These are phyloP conservation scores for Oryza glaberrima DNA, from an alignment of 176 grass and related monocot genomes.

Conservation along the genomic window DNA sequence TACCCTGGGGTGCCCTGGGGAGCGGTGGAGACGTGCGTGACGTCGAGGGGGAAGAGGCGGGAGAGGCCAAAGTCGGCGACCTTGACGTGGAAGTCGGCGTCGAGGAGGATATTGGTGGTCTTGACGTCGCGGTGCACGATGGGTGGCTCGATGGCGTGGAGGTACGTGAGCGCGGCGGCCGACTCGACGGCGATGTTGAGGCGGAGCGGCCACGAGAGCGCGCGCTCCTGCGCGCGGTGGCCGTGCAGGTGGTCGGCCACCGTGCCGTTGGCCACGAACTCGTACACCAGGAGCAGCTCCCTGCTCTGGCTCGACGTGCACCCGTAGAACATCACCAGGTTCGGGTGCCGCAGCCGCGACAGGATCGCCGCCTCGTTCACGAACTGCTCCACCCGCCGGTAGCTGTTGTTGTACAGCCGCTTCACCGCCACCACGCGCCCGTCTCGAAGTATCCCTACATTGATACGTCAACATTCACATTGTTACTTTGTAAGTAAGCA, in stretches of 20 bases:
- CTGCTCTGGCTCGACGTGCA: constrained; percentile 81
- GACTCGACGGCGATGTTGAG: constrained; percentile 78
- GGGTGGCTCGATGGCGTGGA: constrained; percentile 78
- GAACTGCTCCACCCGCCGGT: constrained; percentile 84
- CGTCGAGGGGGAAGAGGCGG: constrained; percentile 81
- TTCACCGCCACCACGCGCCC: constrained; percentile 89
- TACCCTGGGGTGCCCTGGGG: constrained; percentile 96
- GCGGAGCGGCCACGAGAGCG: constrained; percentile 79
- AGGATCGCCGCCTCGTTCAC: constrained; percentile 86
- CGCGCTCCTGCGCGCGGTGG: constrained; percentile 47
- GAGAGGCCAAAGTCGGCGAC: constrained; percentile 96
- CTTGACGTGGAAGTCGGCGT: constrained; percentile 79
- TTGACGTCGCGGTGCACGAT: constrained; percentile 95
- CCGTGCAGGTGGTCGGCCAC: constrained; percentile 94
- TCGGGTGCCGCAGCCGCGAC: constrained; percentile 78
- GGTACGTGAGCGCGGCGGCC: constrained; percentile 77
- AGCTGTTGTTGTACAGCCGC: constrained; percentile 82
- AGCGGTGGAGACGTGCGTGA: constrained; percentile 83
- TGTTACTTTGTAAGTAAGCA: not conserved
- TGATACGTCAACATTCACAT: not conserved
- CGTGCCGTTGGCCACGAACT: constrained; percentile 86
- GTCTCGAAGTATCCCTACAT: constrained; percentile 67
- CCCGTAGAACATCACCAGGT: constrained; percentile 88
- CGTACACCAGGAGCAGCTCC: constrained; percentile 90
- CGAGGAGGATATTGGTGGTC: constrained; percentile 88